phyloP scores from a whole-genome alignment of 1,139 yeast genomes.

The Starmera stellimalicola region DNA sequence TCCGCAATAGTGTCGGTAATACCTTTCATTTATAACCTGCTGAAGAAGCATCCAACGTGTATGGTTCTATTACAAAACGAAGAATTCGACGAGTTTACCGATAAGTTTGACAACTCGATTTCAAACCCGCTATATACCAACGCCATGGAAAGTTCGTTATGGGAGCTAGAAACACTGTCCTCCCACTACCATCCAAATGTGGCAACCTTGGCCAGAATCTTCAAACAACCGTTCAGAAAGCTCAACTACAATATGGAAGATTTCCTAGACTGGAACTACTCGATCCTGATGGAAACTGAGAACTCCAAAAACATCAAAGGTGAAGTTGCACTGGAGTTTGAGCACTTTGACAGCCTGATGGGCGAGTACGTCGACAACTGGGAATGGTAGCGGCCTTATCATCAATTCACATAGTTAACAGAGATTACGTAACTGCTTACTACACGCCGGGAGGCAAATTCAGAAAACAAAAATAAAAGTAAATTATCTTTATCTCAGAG shows the following conservation, averaged over 20 bases:
- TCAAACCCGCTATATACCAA: slow-evolving; percentile 66
- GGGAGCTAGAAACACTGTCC: slow-evolving; percentile 82
- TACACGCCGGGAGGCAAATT: slow-evolving; percentile 1
- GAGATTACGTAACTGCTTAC: not conserved
- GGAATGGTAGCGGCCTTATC: slow-evolving; percentile 12
- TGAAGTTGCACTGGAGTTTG: slow-evolving; percentile 75
- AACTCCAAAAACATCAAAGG: slow-evolving; percentile 56
- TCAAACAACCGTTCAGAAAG: slow-evolving; percentile 84
- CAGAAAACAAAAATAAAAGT: not conserved
- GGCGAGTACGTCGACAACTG: slow-evolving; percentile 18
- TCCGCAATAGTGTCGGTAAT: slow-evolving; percentile 80
- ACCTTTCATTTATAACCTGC: slow-evolving; percentile 84
- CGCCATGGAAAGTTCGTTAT: slow-evolving; percentile 78
- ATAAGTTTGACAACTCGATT: slow-evolving; percentile 60
- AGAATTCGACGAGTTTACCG: slow-evolving; percentile 32
- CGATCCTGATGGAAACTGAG: slow-evolving; percentile 68
- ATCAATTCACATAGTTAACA: not conserved
- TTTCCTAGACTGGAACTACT: slow-evolving; percentile 85
- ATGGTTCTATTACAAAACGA: slow-evolving; percentile 72
- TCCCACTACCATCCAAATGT: slow-evolving; percentile 95
- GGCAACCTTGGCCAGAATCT: slow-evolving; percentile 82
- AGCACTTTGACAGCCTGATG: slow-evolving; percentile 22
- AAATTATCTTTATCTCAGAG: too few relatives aligned
- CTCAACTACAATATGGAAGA: slow-evolving; percentile 86
- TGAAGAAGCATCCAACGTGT: slow-evolving; percentile 89